These are phyloP conservation scores for Solanum pimpinellifolium DNA, from an alignment of 257 asterid species.

Conservation along the genomic window DNA sequence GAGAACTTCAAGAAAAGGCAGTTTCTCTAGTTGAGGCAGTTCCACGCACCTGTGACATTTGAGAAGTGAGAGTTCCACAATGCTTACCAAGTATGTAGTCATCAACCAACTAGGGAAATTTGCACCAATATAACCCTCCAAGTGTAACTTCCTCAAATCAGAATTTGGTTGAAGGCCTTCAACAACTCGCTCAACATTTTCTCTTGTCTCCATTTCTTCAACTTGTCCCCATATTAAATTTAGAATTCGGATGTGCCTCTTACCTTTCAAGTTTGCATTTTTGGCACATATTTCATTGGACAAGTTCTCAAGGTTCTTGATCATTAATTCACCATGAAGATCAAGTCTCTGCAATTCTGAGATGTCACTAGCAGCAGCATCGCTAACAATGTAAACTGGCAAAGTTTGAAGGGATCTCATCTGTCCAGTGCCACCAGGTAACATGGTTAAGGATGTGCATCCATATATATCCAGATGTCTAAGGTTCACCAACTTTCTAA, in stretches of 20 bases:
- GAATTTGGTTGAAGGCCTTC: not conserved
- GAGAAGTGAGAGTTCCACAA: not conserved
- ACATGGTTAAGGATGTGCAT: not conserved
- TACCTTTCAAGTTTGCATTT: not conserved
- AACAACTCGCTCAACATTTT: not conserved
- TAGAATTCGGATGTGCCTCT: not conserved
- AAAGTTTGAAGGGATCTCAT: not conserved
- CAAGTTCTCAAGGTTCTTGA: not conserved
- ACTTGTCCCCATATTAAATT: not conserved
- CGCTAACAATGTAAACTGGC: not conserved
- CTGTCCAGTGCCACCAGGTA: slow-evolving; percentile 1
- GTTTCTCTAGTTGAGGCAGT: slow-evolving; percentile 1
- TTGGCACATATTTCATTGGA: not conserved
- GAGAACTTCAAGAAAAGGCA: not conserved
- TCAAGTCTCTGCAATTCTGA: slow-evolving; percentile 3
- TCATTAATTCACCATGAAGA: not conserved
- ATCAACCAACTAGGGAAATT: slow-evolving; percentile 1
- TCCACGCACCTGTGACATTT: slow-evolving; percentile 1
- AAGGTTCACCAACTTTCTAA: slow-evolving; percentile 1
- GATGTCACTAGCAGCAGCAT: not conserved
- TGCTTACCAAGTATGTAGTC: not conserved
- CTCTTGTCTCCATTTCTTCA: not conserved
- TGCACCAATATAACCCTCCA: slow-evolving; percentile 2
- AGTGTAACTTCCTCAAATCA: not conserved
- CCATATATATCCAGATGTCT: not conserved